These are phyloP conservation scores for Trichomonas tenax DNA, from an alignment of 208 protist genomes.

Conservation along the genomic window DNA sequence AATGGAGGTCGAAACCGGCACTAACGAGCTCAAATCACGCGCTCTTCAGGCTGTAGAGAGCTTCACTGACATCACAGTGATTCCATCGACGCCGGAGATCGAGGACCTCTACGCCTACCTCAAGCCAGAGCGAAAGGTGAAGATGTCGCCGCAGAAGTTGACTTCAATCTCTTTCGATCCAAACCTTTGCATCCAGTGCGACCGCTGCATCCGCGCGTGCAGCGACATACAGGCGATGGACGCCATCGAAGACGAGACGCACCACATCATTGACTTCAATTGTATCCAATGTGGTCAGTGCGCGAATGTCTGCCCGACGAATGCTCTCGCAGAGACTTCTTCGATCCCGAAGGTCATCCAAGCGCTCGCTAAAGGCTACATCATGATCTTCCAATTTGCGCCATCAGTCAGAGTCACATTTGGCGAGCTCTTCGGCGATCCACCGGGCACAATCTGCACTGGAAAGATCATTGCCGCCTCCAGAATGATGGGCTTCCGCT, in stretches of 20 bases:
- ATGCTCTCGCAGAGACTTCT: conserved; percentile 29
- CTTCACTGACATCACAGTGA: not conserved
- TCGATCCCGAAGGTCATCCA: conserved; percentile 22
- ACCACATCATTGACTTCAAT: not conserved
- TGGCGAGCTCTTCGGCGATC: conserved; percentile 33
- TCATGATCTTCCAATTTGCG: conserved; percentile 34
- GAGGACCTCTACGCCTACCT: conserved; percentile 40
- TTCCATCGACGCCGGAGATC: not conserved
- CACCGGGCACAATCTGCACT: conserved; percentile 28
- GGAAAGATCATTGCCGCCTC: conserved; percentile 30
- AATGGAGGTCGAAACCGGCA: not conserved
- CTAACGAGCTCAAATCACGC: not conserved
- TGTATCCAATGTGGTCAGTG: conserved; percentile 51
- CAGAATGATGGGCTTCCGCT: conserved; percentile 38
- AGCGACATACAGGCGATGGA: not conserved
- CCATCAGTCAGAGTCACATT: conserved; percentile 37
- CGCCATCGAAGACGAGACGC: not conserved
- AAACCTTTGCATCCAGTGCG: not conserved
- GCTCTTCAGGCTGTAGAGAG: not conserved
- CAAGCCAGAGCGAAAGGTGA: conserved; percentile 22
- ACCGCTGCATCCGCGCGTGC: not conserved
- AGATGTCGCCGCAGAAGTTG: conserved; percentile 14
- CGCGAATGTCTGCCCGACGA: conserved; percentile 38
- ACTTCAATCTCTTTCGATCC: not conserved
- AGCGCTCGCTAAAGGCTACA: conserved; percentile 24